These are phyloP conservation scores for Fraxinus velutina DNA, from an alignment of 305 asterid species.

Conservation along the genomic window DNA sequence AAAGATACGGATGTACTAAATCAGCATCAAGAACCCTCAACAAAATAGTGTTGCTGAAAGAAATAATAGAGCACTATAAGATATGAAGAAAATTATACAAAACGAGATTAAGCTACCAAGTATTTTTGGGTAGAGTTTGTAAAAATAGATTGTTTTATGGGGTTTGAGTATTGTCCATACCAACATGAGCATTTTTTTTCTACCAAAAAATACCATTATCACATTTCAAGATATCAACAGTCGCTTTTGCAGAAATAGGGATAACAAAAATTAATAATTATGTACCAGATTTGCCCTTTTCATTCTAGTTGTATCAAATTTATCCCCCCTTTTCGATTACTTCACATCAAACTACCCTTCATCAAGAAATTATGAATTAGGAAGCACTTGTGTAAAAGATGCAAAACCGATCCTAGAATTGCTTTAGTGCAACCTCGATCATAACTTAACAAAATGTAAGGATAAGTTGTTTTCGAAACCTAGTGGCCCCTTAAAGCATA, in stretches of 20 bases:
- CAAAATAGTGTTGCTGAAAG: neutral
- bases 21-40: neutral
- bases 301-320: neutral
- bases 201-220: neutral
- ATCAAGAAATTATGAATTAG: neutral
- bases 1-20: neutral
- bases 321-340: neutral
- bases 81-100: neutral
- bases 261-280: neutral
- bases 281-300: neutral
- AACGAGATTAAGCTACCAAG: neutral
- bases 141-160: neutral
- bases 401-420: neutral
- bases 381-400: neutral
- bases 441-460: slow-evolving; percentile 1
- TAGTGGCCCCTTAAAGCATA: slow-evolving; percentile 20
- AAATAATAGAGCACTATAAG: neutral
- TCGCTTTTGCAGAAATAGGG: neutral
- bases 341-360: neutral
- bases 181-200: neutral
- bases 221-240: neutral
- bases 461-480: slow-evolving; percentile 2
- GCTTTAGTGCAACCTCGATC: slow-evolving; percentile 9
- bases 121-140: neutral
- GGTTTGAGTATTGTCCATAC: neutral